Base-by-base conservation (phyloP, 1,284 basidiomycete genomes). In the Ustilago sp. region DNA sequence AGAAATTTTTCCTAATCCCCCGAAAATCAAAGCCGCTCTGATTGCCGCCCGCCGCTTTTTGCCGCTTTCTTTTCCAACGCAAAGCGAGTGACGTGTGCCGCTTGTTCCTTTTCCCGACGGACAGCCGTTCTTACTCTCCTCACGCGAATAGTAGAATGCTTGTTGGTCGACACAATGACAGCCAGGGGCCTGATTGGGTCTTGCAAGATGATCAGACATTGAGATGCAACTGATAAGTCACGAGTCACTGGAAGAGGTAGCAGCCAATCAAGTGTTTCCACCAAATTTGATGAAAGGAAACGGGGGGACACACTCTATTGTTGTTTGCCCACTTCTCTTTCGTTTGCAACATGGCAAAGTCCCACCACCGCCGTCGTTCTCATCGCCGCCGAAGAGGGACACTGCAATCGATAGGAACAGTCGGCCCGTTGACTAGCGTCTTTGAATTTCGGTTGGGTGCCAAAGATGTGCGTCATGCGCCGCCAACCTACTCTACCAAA, bases 21-120 rank as follows among this genome's bases (percentile, higher is more conserved):
- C 17, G 35, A 55, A 28, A 28, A 12, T 23, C 53, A 34, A 55
- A 55, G 53, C 57, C 58, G 58, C 57, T 59, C 63, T 55, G 59
- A 15, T 54, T 59, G 63, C 63, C 63, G 63, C 54, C 35, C 23
- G 23, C 23, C 23, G 23, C 23, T 11, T 28, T 28, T 50, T 50
- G 48, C 48, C 48, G 48, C 28, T 45, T 34, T 39, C 35, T 19
- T 47, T 43, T n/a, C 45, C n/a, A 19, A 38, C 32, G 34, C 47
- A 23, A 51, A 19, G 11, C 7, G 48, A 28, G 6, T 32, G 23
- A 28, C 23, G 23, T 28, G 19, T 13, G 39, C 13, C 13, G 39
- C n/a, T 19, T 45, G n/a, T 45, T 51, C 35, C n/a, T 5, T 19
- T 8, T 45, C 7, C n/a, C n/a, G n/a, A 45, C 43, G 43, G 17